A percentile compares a stretch with the other conserved stretches of the same genome.
These are phyloP conservation scores for Coffea canephora DNA, from an alignment of 257 asterid genomes.

Conservation along the genomic window DNA sequence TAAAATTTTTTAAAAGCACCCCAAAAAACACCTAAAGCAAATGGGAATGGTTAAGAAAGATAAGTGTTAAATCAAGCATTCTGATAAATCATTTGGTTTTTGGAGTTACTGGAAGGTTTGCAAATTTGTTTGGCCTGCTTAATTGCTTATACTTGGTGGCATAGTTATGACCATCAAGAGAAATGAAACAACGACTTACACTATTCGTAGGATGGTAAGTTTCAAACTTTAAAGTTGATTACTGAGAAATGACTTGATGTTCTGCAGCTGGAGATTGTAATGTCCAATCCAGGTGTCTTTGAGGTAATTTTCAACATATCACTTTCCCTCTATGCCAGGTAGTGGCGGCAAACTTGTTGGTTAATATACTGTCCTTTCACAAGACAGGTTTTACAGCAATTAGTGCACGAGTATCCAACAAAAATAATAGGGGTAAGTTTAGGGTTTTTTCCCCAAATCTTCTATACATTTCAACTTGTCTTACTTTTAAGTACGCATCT, in stretches of 20 bases:
- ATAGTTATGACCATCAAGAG: not conserved
- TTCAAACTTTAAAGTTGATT: conserved; percentile 3
- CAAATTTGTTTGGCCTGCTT: not conserved
- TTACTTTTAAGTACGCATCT: not conserved
- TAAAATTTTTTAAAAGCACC: too few relatives aligned
- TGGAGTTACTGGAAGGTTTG: not conserved
- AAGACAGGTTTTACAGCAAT: conserved; percentile 50
- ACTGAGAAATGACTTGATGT: conserved; percentile 6
- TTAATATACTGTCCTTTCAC: conserved; percentile 5
- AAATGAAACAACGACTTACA: not conserved
- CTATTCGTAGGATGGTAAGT: not conserved
- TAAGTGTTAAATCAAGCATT: too few relatives aligned
- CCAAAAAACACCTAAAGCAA: too few relatives aligned
- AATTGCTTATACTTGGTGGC: not conserved
- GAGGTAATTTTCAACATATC: conserved; percentile 44
- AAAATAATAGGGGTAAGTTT: conserved; percentile 64
- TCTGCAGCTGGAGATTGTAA: conserved; percentile 73
- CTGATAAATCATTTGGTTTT: not conserved
- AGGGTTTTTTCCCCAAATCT: not conserved
- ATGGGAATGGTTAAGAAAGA: not conserved
- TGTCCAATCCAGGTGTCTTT: conserved; percentile 71
- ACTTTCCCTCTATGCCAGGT: conserved; percentile 4
- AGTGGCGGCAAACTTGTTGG: conserved; percentile 1
- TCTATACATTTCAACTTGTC: not conserved
- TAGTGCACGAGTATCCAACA: conserved; percentile 62